Conservation (phyloP, 345 rosid genomes). For the Rhodamnia rubescens region DNA sequence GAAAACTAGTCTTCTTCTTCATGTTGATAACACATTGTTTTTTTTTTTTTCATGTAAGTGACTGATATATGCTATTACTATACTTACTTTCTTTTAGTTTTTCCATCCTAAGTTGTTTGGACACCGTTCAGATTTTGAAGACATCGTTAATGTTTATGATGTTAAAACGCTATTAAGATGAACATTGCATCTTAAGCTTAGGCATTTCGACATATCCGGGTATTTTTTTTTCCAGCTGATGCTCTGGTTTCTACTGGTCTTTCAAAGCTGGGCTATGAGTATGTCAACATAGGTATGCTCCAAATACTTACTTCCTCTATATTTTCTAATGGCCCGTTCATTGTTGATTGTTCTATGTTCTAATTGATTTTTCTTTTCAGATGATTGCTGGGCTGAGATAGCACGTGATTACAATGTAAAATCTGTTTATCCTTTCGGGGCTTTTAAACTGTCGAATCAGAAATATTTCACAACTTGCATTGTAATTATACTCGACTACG, state of each 20-base stretch:
- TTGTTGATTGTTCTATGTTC: background rate
- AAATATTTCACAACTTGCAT: background rate
- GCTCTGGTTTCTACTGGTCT: conserved; percentile 78
- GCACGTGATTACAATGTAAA: conserved; percentile 55
- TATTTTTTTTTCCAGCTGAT: conserved; percentile 41
- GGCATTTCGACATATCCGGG: background rate
- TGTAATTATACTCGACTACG: background rate
- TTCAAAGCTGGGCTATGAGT: conserved; percentile 60
- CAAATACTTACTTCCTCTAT: background rate
- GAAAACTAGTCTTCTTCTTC: background rate
- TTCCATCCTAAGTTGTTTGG: background rate
- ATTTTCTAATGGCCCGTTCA: background rate
- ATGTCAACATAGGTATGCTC: conserved; percentile 69
- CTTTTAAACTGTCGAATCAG: background rate
- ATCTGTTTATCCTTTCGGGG: background rate
- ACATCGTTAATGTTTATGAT: background rate
- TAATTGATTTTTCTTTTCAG: conserved; percentile 18
- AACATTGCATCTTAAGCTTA: background rate
- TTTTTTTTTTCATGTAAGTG: background rate
- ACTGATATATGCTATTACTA: background rate
- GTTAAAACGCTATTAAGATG: background rate
- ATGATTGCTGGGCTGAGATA: conserved; percentile 96
- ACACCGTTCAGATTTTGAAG: background rate
- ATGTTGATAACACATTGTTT: background rate
- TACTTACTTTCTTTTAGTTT: background rate